phyloP scores from a whole-genome alignment of 441 rosid species.

The Corymbia calophylla region DNA sequence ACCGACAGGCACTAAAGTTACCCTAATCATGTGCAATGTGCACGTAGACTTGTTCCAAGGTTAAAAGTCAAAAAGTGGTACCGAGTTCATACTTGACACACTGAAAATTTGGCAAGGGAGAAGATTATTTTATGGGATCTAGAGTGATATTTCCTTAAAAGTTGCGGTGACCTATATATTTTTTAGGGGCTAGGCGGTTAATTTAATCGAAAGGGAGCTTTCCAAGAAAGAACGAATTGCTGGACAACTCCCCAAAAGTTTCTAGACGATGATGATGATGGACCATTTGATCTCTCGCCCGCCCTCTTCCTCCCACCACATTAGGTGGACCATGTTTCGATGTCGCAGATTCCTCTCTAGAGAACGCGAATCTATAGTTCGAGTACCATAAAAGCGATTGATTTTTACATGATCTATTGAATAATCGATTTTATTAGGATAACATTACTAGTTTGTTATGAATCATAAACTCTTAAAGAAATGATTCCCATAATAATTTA shows the following conservation, averaged over 20 bases:
- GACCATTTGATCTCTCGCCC: neutral
- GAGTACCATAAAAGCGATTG: neutral
- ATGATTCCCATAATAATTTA: no score
- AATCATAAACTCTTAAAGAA: no score
- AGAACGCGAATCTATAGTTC: rapidly evolving
- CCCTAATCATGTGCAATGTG: neutral
- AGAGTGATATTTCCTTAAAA: neutral
- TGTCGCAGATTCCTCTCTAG: neutral
- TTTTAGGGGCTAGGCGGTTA: neutral
- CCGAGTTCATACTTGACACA: neutral
- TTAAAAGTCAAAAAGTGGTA: neutral
- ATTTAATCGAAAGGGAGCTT: neutral
- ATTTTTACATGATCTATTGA: neutral
- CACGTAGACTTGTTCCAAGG: neutral
- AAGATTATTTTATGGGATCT: neutral
- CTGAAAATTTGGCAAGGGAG: neutral
- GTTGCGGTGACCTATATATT: neutral
- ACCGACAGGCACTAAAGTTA: neutral
- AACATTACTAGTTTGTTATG: no score
- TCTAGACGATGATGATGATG: neutral
- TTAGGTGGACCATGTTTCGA: neutral
- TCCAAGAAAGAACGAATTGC: neutral
- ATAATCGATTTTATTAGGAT: no score
- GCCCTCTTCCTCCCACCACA: neutral
- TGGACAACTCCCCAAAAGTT: neutral